Evolutionary conservation across 345 rosid genomes (phyloP).

Genomic region (Trapa incisa): DNA sequence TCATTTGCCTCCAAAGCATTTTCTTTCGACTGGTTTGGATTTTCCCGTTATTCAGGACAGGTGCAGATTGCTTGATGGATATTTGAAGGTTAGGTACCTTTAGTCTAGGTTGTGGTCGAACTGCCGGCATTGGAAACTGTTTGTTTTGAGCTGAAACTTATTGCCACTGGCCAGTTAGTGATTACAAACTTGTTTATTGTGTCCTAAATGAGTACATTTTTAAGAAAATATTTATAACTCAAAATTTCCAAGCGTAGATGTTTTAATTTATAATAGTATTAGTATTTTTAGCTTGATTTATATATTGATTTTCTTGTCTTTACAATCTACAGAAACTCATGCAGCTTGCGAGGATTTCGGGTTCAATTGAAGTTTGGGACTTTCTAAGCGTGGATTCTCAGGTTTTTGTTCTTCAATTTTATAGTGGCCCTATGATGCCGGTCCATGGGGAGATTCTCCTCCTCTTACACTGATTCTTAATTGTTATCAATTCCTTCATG

Average conservation of each 20-base stretch:
- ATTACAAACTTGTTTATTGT: not conserved
- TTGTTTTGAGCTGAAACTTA: not conserved
- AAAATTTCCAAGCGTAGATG: not conserved
- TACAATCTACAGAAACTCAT: constrained; percentile 56
- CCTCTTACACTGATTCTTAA: not conserved
- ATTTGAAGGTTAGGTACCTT: constrained; percentile 61
- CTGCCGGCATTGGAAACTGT: not conserved
- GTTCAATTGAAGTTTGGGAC: constrained; percentile 99
- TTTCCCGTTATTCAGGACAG: constrained; percentile 75
- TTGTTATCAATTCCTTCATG: constrained; percentile 18
- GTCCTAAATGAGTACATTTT: not conserved
- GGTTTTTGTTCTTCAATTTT: constrained; percentile 28
- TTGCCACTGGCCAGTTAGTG: not conserved
- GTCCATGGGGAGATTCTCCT: not conserved
- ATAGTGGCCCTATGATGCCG: not conserved
- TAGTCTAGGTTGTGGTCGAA: constrained; percentile 4
- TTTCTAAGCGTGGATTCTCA: constrained; percentile 95
- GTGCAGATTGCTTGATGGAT: constrained; percentile 69
- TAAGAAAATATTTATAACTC: not conserved
- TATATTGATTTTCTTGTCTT: constrained; percentile 3
- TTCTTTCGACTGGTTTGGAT: constrained; percentile 85
- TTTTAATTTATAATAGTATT: not conserved
- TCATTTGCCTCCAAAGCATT: constrained; percentile 95
- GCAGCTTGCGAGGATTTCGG: constrained; percentile 84
- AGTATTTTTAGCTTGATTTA: not conserved